Evolutionary conservation across 345 rosid species (phyloP), one percentile per base, ranked within the genome.

Genomic region (Gossypium ekmanianum): DNA sequence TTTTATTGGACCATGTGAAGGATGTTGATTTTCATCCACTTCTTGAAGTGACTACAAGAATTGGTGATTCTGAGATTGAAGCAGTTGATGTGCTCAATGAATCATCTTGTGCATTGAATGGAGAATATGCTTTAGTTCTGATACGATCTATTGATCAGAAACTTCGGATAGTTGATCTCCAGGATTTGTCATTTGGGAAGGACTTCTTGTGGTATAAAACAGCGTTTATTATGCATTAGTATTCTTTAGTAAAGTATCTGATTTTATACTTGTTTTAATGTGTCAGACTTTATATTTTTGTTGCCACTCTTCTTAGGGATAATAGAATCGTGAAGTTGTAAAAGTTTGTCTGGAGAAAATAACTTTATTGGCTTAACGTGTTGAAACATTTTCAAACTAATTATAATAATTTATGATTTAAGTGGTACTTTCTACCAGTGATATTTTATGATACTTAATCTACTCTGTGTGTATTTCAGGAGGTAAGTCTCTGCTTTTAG

Each of bases 21-120:
- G 91, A 88, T 51, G 77, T 79, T 77, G 97, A 92, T 80, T 83
- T 84, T 78, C 85, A 74, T 63, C 94, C 98, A 3, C 90, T 94
- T 73, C 80, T 85, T 73, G 93, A 91, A 85, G 61, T 91, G 58
- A 86, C 85, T 56, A 68, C n/a, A 64, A 88, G 85, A 59, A 82
- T 94, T 50, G 83, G 80, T 27, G 66, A 74, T 20, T 90, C 97
- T 62, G 95, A 87, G 83, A 83, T 94, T 57, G 91, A 94, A 74
- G 91, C 84, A 18, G 88, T 94, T 22, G 93, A 91, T 59, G 71
- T 94, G 54, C 78, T 79, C 61, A 81, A 82, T 74, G 84, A 89
- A 75, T 85, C 92, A 7, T 84, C 85, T 6, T 88, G 90, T 76
- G 61, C 78, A 34, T 74, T 92, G 77, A 80, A 76, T 26, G 97